Evolutionary conservation across 2,329 filamentous ascomycete species (phyloP), one percentile per base, ranked within the genome.

Genomic region (Botrytis sinoallii): DNA sequence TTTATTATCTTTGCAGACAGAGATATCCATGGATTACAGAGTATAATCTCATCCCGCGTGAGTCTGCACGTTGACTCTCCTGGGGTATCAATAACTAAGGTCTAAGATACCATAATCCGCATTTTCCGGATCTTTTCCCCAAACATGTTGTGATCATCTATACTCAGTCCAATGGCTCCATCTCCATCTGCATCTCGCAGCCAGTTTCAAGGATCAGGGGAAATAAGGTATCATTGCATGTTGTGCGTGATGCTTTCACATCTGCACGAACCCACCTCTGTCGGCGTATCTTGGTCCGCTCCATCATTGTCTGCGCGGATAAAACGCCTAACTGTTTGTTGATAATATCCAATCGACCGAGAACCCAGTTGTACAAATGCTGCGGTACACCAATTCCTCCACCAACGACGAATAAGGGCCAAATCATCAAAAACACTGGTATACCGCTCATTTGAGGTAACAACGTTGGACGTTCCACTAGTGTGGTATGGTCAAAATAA

Each of bases 271-370:
- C 59, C 72, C 70, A 76, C 32, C 46, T 68, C 44, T 73, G 32
- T 52, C 77, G 67, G 46, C 73, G 71, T 61, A 66, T 72, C 52
- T 73, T 76, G 4, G 75, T 70, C 60, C 67, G 22, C 7, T 60
- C 64, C 20, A 75, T 70, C 73, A 78, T 70, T 14, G 40, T 63
- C 7, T 77, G 40, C 18, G 77, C 77, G 40, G 76, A 75, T 16
- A 61, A 61, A 32, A 79, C 73, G 0, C 79, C 79, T 70, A 77
- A 74, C 2, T 40, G 64, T n/a, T 75, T 72, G n/a, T 76, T 77
- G 64, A 79, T 78, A 25, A 72, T 73, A 44, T 74, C 74, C 35
- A 80, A 70, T 40, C 72, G 75, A 14, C 68, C 71, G 9, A 78
- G 60, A 14, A 72, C 71, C 73, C 77, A 80, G 3, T 72, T 25